phyloP scores from a whole-genome alignment of 2,329 filamentous ascomycete species.

The Aspergillus hortae region DNA sequence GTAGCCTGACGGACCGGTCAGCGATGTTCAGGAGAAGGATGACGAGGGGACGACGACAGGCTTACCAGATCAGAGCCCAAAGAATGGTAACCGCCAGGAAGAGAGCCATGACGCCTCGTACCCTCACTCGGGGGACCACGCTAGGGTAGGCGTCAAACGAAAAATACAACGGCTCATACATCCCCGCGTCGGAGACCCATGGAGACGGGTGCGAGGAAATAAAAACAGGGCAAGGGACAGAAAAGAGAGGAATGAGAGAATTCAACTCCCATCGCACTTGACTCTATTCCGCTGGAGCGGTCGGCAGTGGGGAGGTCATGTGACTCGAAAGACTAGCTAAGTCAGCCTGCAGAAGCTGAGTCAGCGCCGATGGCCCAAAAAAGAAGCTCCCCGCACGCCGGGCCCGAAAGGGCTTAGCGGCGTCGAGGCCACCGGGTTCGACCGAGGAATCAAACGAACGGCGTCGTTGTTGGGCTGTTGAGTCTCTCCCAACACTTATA shows the following conservation, averaged over 20 bases:
- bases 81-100: slow-evolving; percentile 46
- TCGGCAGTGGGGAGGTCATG: slow-evolving; percentile 11
- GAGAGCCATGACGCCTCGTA: slow-evolving; percentile 49
- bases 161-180: slow-evolving; percentile 45
- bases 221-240: slow-evolving; percentile 4
- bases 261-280: not conserved
- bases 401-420: not conserved
- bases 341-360: not conserved
- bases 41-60: not conserved
- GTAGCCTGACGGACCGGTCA: slow-evolving; percentile 56
- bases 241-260: not conserved
- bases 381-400: not conserved
- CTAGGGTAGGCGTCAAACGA: slow-evolving; percentile 45
- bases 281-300: slow-evolving; percentile 6
- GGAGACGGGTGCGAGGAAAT: slow-evolving; percentile 19
- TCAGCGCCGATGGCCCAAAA: not conserved
- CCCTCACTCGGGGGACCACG: slow-evolving; percentile 44
- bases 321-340: slow-evolving; percentile 6
- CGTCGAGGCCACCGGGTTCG: too few species aligned
- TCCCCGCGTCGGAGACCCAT: slow-evolving; percentile 39
- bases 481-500: too few species aligned
- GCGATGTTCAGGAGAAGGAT: not conserved
- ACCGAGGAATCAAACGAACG: too few species aligned
- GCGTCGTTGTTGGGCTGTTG: too few species aligned
- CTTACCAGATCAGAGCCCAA: slow-evolving; percentile 49